phyloP scores from a whole-genome alignment of 2,329 filamentous ascomycete species.

The Calonectria ilicicola region DNA sequence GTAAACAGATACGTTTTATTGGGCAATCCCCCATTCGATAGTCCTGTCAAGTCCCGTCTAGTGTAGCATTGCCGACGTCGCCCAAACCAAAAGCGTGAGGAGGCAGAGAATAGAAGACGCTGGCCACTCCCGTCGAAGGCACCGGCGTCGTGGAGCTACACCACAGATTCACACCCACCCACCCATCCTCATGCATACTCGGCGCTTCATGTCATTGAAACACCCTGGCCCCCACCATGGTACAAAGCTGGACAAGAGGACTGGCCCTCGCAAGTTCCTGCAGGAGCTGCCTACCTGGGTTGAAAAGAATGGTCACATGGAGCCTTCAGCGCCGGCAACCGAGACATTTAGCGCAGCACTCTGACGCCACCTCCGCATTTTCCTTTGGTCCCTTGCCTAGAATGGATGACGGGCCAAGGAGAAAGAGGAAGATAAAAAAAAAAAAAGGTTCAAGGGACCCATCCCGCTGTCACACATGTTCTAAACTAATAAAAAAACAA shows the following conservation, averaged over 20 bases:
- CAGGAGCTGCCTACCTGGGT: slow-evolving; percentile 21
- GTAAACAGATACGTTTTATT: neutral
- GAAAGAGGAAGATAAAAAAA: neutral
- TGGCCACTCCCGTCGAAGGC: neutral
- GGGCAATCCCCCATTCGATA: neutral
- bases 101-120: neutral
- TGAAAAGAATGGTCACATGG: slow-evolving; percentile 24
- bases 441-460: neutral
- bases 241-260: neutral
- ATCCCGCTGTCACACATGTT: slow-evolving; percentile 7
- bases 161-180: neutral
- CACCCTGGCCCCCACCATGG: neutral
- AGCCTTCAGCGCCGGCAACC: slow-evolving; percentile 16
- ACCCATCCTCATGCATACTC: neutral
- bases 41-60: neutral
- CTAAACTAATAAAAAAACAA: neutral
- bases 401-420: neutral
- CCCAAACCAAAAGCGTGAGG: neutral
- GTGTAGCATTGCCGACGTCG: neutral
- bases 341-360: slow-evolving; percentile 24
- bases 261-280: slow-evolving; percentile 29
- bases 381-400: neutral
- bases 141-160: neutral
- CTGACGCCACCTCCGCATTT: slow-evolving; percentile 32
- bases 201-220: slow-evolving; percentile 7